Evolutionary conservation across 345 rosid species (phyloP).

Genomic region (Anacardium occidentale): DNA sequence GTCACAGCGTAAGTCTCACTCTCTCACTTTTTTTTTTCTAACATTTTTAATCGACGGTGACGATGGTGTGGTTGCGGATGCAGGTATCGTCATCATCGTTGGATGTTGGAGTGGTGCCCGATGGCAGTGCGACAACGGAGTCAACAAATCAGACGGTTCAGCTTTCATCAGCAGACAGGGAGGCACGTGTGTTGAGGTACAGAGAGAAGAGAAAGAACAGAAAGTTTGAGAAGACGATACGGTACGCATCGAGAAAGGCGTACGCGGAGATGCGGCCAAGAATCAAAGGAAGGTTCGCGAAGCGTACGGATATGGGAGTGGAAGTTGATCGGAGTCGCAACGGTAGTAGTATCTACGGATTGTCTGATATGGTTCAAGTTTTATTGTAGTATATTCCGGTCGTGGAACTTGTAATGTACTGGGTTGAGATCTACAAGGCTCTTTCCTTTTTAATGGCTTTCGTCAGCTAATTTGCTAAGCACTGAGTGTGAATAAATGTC

Average conservation of each 20-base stretch:
- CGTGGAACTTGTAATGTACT: too few species aligned
- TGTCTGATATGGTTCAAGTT: too few species aligned
- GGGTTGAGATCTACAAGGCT: too few species aligned
- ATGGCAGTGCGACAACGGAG: constrained; percentile 60
- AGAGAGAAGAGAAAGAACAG: constrained; percentile 96
- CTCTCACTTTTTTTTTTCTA: background rate
- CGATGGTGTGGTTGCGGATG: background rate
- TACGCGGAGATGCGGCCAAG: constrained; percentile 90
- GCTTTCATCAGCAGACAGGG: constrained; percentile 76
- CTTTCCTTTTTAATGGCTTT: too few species aligned
- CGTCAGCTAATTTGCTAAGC: too few species aligned
- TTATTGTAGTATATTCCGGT: too few species aligned
- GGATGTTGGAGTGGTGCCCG: constrained; percentile 94
- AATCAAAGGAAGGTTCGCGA: constrained; percentile 91
- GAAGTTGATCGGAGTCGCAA: constrained; percentile 39
- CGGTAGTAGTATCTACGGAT: constrained; percentile 37
- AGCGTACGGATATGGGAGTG: constrained; percentile 47
- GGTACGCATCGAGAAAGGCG: constrained; percentile 90
- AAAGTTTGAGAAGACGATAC: constrained; percentile 94
- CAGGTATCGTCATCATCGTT: constrained; percentile 89
- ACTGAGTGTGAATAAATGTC: too few species aligned
- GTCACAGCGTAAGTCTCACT: constrained; percentile 70
- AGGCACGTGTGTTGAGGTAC: constrained; percentile 92
- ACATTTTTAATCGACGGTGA: background rate
- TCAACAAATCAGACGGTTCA: constrained; percentile 49